Conservation (phyloP, 2,329 filamentous ascomycete genomes). For the Cladosporium sp. region DNA sequence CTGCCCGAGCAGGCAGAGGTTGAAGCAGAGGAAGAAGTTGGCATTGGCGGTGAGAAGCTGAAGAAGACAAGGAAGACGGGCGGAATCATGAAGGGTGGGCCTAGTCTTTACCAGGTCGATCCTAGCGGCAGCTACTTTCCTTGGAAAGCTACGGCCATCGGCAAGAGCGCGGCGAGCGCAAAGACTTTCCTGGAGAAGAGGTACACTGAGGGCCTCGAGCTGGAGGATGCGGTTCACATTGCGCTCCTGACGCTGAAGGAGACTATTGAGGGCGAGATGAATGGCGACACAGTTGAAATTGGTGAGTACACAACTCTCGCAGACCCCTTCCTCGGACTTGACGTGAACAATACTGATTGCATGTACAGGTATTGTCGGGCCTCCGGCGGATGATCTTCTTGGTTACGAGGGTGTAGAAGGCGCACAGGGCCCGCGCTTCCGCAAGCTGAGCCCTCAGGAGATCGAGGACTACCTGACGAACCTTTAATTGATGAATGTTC, state of each 20-base stretch:
- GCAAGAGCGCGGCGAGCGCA: constrained; percentile 94
- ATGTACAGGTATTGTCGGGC: constrained; percentile 79
- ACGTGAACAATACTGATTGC: constrained; percentile 10
- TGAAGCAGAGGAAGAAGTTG: constrained; percentile 47
- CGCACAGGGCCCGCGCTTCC: constrained; percentile 77
- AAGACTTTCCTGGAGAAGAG: constrained; percentile 99
- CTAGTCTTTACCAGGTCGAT: constrained; percentile 97
- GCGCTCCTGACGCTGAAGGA: constrained; percentile 95
- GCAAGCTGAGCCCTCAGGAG: constrained; percentile 93
- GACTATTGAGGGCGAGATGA: constrained; percentile 99
- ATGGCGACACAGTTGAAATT: constrained; percentile 96
- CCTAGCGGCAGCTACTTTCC: constrained; percentile 98
- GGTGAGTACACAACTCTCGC: constrained; percentile 50
- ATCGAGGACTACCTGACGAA: constrained; percentile 99
- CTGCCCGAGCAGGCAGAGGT: constrained; percentile 72
- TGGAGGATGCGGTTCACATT: constrained; percentile 98
- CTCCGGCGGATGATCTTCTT: constrained; percentile 85
- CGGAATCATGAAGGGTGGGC: constrained; percentile 89
- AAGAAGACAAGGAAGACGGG: constrained; percentile 80
- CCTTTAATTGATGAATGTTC: constrained; percentile 42
- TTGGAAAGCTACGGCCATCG: constrained; percentile 98
- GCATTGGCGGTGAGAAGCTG: constrained; percentile 60
- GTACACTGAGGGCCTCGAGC: constrained; percentile 92
- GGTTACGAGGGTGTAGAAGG: constrained; percentile 86
- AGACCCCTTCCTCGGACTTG: constrained; percentile 12